These are phyloP conservation scores for Suaeda aralocaspica DNA, from an alignment of 148 eudicot species.

Conservation along the genomic window DNA sequence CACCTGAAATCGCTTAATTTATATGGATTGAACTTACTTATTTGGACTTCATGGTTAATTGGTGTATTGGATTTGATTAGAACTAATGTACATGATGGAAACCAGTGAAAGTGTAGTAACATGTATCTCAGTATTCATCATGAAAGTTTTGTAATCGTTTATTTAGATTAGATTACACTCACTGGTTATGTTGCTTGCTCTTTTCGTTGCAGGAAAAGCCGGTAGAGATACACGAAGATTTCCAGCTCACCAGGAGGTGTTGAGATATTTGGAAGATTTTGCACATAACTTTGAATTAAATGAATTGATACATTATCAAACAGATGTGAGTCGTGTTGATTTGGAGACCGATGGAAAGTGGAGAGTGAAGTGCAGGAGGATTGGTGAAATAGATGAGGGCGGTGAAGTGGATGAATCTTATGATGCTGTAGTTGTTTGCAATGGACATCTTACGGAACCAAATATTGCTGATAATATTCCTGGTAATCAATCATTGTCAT, in stretches of 20 bases:
- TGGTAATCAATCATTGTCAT: constrained; percentile 34
- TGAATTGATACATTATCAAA: constrained; percentile 52
- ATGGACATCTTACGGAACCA: constrained; percentile 81
- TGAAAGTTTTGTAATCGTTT: background rate
- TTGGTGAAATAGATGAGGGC: constrained; percentile 20
- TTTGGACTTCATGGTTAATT: too few relatives aligned
- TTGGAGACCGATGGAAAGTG: constrained; percentile 46
- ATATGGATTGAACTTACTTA: too few relatives aligned
- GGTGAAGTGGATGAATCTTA: constrained; percentile 43
- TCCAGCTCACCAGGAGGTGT: constrained; percentile 42
- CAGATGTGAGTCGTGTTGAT: constrained; percentile 53
- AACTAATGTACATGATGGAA: constrained; percentile 2
- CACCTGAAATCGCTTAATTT: too few relatives aligned
- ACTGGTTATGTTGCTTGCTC: background rate
- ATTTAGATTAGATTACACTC: background rate
- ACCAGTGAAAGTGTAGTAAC: too few relatives aligned
- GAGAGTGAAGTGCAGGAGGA: constrained; percentile 38
- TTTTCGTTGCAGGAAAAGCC: constrained; percentile 5
- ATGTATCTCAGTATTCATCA: too few relatives aligned
- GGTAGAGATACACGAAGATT: constrained; percentile 19
- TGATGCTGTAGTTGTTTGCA: constrained; percentile 84
- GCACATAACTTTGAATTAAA: constrained; percentile 41
- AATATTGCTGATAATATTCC: constrained; percentile 58
- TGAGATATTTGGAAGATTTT: constrained; percentile 69
- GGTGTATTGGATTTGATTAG: too few relatives aligned